A percentile compares a stretch with the other conserved stretches of the same genome.
Conservation (phyloP, 768 basidiomycete species). For the Tremella fuciformis region DNA sequence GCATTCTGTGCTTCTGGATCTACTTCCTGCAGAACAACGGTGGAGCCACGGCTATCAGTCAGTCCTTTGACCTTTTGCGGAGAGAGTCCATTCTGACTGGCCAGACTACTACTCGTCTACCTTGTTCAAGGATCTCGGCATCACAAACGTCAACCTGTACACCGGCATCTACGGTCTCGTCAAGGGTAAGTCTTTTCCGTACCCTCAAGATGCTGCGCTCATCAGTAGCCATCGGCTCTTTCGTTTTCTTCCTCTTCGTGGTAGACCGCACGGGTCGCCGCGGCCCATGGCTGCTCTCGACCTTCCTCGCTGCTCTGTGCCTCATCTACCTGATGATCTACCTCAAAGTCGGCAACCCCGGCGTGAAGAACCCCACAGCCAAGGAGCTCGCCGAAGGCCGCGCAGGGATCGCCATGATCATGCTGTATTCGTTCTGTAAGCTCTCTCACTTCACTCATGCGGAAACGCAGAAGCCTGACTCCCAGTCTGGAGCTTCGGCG, state of each 20-base stretch:
- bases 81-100: too few relatives aligned
- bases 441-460: too few relatives aligned
- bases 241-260: conserved; percentile 28
- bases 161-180: conserved; percentile 60
- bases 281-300: conserved; percentile 54
- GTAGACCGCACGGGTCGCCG: conserved; percentile 54
- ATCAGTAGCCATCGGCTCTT: conserved; percentile 19
- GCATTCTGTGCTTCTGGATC: conserved; percentile 16
- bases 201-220: too few relatives aligned
- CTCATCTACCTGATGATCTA: conserved; percentile 58
- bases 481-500: conserved; percentile 23
- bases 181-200: conserved; percentile 30
- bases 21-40: conserved; percentile 37
- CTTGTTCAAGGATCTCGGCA: conserved; percentile 57
- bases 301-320: conserved; percentile 53
- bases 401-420: conserved; percentile 42
- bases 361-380: conserved; percentile 17
- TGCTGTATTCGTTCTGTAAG: conserved; percentile 54
- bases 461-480: too few relatives aligned
- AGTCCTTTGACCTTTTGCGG: too few relatives aligned
- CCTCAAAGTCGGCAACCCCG: conserved; percentile 54
- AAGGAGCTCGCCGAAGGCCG: conserved; percentile 28
- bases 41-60: conserved; percentile 55
- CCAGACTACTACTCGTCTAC: conserved; percentile 55
- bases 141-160: conserved; percentile 53